Conservation (phyloP, 345 rosid genomes). For the Geranium rotundifolium region DNA sequence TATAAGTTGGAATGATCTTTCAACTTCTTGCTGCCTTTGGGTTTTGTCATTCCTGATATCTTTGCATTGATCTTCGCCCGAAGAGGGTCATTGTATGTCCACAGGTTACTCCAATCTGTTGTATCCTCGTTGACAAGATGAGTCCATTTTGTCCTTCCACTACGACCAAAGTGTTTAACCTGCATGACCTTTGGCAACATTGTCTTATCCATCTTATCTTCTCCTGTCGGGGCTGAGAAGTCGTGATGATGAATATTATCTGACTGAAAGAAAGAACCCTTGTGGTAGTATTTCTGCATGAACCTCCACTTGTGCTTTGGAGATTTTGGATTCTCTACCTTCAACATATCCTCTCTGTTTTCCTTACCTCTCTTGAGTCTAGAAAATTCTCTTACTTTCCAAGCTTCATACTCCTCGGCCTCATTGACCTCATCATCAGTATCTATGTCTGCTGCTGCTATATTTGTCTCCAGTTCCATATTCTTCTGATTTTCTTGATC, state of each 20-base stretch:
- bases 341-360: conserved; percentile 26
- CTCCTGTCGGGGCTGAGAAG: conserved; percentile 37
- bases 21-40: conserved; percentile 32
- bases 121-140: conserved; percentile 43
- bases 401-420: conserved; percentile 37
- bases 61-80: conserved; percentile 30
- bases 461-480: conserved; percentile 26
- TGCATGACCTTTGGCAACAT: conserved; percentile 41
- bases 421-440: conserved; percentile 38
- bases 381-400: conserved; percentile 38
- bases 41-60: conserved; percentile 34
- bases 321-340: conserved; percentile 34
- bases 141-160: conserved; percentile 40
- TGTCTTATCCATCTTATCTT: conserved; percentile 34
- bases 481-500: conserved; percentile 31
- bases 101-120: conserved; percentile 40
- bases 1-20: conserved; percentile 11
- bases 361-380: conserved; percentile 37
- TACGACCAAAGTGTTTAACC: conserved; percentile 39
- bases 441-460: conserved; percentile 37
- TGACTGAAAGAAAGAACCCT: conserved; percentile 39
- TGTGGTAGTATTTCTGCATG: conserved; percentile 40
- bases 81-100: conserved; percentile 27
- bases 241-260: conserved; percentile 21
- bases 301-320: conserved; percentile 36